These are phyloP conservation scores for Malus sieversii DNA, from an alignment of 306 rosid genomes.

Conservation along the genomic window DNA sequence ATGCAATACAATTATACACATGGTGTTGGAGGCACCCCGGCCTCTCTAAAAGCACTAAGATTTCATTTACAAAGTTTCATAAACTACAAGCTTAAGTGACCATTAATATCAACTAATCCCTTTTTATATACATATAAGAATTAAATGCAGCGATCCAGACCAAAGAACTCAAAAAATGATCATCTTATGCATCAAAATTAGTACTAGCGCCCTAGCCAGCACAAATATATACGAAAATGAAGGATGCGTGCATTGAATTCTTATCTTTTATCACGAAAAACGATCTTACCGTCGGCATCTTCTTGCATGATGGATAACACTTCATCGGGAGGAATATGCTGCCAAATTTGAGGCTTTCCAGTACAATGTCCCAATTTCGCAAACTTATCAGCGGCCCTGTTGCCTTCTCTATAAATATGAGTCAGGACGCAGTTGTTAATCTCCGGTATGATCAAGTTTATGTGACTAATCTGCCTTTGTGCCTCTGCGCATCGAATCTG, in stretches of 20 bases:
- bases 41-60: not conserved
- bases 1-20: not conserved
- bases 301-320: slow-evolving; percentile 37
- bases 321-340: slow-evolving; percentile 42
- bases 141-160: not conserved
- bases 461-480: slow-evolving; percentile 34
- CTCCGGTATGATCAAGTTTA: slow-evolving; percentile 39
- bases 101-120: not conserved
- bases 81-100: not conserved
- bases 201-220: not conserved
- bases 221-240: not conserved
- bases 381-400: slow-evolving; percentile 60
- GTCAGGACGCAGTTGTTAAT: slow-evolving; percentile 34
- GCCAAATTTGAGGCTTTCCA: slow-evolving; percentile 44
- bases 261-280: slow-evolving; percentile 39
- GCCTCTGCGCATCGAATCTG: slow-evolving; percentile 46
- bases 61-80: not conserved
- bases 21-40: not conserved
- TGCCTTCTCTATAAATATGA: slow-evolving; percentile 66
- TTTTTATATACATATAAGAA: not conserved
- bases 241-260: not conserved
- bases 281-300: slow-evolving; percentile 62
- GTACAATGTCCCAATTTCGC: slow-evolving; percentile 58
- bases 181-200: not conserved
- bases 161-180: not conserved